Conservation (phyloP, 164 flowering plant genomes). For the Stephania cephalantha region DNA sequence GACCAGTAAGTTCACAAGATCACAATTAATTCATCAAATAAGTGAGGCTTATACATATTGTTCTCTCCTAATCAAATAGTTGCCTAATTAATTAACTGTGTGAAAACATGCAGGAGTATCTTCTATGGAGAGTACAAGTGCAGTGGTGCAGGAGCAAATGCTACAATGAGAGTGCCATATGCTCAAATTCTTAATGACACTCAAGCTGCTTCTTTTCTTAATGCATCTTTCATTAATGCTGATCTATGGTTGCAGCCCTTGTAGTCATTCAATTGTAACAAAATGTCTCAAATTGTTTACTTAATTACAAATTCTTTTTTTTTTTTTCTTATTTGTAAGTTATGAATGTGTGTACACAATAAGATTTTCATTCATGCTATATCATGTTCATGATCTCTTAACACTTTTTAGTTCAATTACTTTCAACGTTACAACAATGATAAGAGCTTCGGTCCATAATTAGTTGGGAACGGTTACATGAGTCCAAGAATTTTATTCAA, state of each 20-base stretch:
- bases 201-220: constrained; percentile 63
- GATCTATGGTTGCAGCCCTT: constrained; percentile 69
- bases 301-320: not conserved
- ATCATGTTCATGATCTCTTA: too few relatives aligned
- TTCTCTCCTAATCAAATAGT: not conserved
- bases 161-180: constrained; percentile 50
- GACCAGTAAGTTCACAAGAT: constrained; percentile 48
- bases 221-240: constrained; percentile 60
- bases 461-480: too few relatives aligned
- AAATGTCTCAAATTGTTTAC: not conserved
- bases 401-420: too few relatives aligned
- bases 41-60: not conserved
- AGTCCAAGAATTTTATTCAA: too few relatives aligned
- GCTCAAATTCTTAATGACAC: constrained; percentile 59
- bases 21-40: not conserved
- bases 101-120: constrained; percentile 44
- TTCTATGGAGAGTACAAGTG: constrained; percentile 88
- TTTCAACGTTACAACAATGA: too few relatives aligned
- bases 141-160: constrained; percentile 66
- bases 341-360: not conserved
- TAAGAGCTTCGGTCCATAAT: too few relatives aligned
- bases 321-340: too few relatives aligned
- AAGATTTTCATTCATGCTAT: too few relatives aligned
- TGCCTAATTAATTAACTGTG: not conserved
- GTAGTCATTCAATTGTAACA: not conserved